Base-by-base conservation (phyloP, 805 yeast species). In the Saccharomycopsis fodiens region DNA sequence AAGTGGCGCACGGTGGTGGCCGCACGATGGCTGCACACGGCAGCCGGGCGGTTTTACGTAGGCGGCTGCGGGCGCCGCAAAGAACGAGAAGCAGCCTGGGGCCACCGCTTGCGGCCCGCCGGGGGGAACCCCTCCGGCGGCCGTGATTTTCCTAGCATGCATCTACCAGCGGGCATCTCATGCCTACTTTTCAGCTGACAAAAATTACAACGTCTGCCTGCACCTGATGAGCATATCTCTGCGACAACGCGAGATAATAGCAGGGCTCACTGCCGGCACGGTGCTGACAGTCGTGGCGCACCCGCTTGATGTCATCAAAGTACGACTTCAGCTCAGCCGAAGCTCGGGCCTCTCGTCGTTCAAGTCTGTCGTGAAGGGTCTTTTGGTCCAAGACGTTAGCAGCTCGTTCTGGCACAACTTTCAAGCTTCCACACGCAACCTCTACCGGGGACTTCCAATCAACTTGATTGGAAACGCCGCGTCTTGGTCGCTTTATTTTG, bases 401-500 rank as follows among this genome's bases (percentile, higher is more conserved):
- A 45, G 30, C 2, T 15, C 41, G 8, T 2, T 39, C 3, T 12
- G 17, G 1, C 23, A 30, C 6, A 31, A 35, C 7, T 27, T 27
- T 25, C 55, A 7, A 35, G 54, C 39, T 20, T 31, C 57, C 37
- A 12, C 60, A 2, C 55, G 44, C 5, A 73, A 65, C 39, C 52
- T 69, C 42, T 88, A 89, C 57, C 68, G 96, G 46, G 97, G 97
- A 0, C 66, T 88, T 2, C 68, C 78, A 0, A 86, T 95, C 1
- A 93, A 89, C 57, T 56, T 91, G 3, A 32, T 85, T 0, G 98
- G 97, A 1, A 87, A 88, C 53, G 78, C 94, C 0, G 59, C 78
- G 0, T 91, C 95, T 0, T 93, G 98, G 97, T 84, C 87, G 0
- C 60, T 85, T 4, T 93, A 93, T 58, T 93, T 93, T 63, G 74